These are phyloP conservation scores for Hyaloscypha finlandica DNA, from an alignment of 495 filamentous ascomycete species.

Conservation along the genomic window DNA sequence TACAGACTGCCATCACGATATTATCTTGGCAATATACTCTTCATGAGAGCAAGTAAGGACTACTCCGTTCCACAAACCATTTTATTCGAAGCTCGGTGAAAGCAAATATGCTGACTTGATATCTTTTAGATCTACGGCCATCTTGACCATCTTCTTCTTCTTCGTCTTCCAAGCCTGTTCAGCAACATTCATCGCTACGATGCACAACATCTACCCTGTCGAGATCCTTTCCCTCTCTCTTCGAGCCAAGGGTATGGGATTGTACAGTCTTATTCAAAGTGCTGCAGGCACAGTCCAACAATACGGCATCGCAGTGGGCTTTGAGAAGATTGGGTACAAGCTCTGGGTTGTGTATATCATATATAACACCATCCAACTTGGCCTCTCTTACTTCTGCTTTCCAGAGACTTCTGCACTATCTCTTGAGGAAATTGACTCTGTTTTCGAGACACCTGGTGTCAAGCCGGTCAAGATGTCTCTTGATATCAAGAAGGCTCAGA, in stretches of 20 bases:
- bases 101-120: neutral
- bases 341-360: slow-evolving; percentile 48
- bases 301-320: slow-evolving; percentile 46
- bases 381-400: slow-evolving; percentile 45
- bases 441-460: slow-evolving; percentile 48
- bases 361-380: slow-evolving; percentile 45
- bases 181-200: slow-evolving; percentile 42
- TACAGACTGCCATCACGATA: slow-evolving; percentile 44
- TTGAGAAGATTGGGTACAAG: slow-evolving; percentile 45
- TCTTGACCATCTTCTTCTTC: slow-evolving; percentile 43
- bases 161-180: slow-evolving; percentile 46
- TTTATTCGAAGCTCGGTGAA: slow-evolving; percentile 19
- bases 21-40: slow-evolving; percentile 43
- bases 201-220: slow-evolving; percentile 48
- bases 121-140: slow-evolving; percentile 22
- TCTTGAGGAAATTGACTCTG: slow-evolving; percentile 46
- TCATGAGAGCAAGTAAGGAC: slow-evolving; percentile 1
- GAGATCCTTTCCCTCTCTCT: slow-evolving; percentile 42
- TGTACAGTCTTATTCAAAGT: slow-evolving; percentile 43
- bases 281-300: slow-evolving; percentile 40
- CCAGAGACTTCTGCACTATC: slow-evolving; percentile 42
- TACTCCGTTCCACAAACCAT: slow-evolving; percentile 11
- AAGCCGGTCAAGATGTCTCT: slow-evolving; percentile 46
- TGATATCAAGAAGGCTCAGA: slow-evolving; percentile 48
- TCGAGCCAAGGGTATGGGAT: slow-evolving; percentile 47